A percentile compares a stretch with the other conserved stretches of the same genome.
Evolutionary conservation across 2,329 filamentous ascomycete species (phyloP).

Genomic region (Xenosphaeropsis pyriputrescens): DNA sequence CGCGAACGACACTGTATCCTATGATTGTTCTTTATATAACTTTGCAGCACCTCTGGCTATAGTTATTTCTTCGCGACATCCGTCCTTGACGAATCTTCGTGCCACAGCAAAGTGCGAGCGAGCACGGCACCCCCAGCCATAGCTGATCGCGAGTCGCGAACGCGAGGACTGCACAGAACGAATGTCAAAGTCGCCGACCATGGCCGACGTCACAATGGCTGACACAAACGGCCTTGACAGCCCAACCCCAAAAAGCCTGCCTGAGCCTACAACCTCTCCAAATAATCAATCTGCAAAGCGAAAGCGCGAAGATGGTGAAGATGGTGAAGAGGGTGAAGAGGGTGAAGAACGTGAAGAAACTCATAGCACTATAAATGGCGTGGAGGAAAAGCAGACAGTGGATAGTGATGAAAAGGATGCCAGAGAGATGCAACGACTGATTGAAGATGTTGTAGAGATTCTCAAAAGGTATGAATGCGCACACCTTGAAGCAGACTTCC

Average conservation of each 20-base stretch:
- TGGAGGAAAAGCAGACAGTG: neutral
- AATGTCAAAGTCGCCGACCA: slow-evolving; percentile 3
- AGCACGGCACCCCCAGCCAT: slow-evolving; percentile 2
- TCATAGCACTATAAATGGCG: slow-evolving; percentile 4
- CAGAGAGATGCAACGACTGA: slow-evolving; percentile 20
- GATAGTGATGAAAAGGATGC: slow-evolving; percentile 2
- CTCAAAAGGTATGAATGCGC: slow-evolving; percentile 23
- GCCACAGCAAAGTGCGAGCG: slow-evolving; percentile 1
- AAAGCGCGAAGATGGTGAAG: slow-evolving; percentile 39
- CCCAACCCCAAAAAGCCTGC: slow-evolving; percentile 16
- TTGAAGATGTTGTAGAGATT: slow-evolving; percentile 26
- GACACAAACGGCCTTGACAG: slow-evolving; percentile 25
- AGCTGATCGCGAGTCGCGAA: slow-evolving; percentile 8
- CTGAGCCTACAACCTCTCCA: slow-evolving; percentile 6
- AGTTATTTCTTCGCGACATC: neutral
- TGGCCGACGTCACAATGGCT: slow-evolving; percentile 13
- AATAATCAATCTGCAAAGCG: slow-evolving; percentile 31
- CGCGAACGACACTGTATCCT: neutral
- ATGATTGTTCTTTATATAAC: too few species aligned
- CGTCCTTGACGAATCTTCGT: neutral
- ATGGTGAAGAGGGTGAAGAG: slow-evolving; percentile 15
- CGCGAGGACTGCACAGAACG: slow-evolving; percentile 3
- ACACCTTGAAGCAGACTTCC: too few species aligned
- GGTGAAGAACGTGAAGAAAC: slow-evolving; percentile 2
- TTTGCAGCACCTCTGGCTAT: neutral